These are phyloP conservation scores for Physcomitrium patens DNA, from an alignment of 225 moss, liverwort and hornwort species.

Conservation along the genomic window DNA sequence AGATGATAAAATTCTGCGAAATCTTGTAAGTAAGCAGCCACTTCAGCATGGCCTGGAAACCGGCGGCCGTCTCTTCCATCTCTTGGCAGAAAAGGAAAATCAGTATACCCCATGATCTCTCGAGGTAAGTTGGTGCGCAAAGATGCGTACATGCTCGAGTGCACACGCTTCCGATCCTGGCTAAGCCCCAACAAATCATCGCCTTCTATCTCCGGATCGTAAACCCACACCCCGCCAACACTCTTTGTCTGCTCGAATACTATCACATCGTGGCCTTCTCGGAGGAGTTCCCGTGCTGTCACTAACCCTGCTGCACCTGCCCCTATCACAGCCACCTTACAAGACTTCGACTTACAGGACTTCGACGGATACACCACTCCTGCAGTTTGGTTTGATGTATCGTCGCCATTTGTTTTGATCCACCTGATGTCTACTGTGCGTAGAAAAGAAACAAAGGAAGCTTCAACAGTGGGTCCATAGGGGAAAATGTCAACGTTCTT, in stretches of 20 bases:
- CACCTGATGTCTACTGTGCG: neutral
- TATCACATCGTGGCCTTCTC: conserved; percentile 64
- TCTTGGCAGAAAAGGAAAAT: conserved; percentile 76
- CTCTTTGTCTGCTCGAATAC: conserved; percentile 67
- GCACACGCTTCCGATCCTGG: conserved; percentile 56
- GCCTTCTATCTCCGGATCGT: conserved; percentile 57
- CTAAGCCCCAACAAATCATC: conserved; percentile 63
- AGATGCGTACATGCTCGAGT: conserved; percentile 77
- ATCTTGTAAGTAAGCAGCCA: conserved; percentile 62
- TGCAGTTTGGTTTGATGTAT: neutral
- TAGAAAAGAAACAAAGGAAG: neutral
- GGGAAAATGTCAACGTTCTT: neutral
- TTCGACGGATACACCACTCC: neutral
- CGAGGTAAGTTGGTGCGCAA: conserved; percentile 87
- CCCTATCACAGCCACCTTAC: conserved; percentile 84
- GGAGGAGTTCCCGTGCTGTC: conserved; percentile 74
- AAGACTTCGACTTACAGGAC: conserved; percentile 30
- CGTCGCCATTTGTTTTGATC: conserved; percentile 1
- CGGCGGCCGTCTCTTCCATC: conserved; percentile 63
- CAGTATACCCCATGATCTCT: conserved; percentile 76
- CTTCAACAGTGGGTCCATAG: neutral
- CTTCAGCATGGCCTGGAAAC: conserved; percentile 72
- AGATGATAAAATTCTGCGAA: conserved; percentile 62
- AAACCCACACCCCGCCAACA: conserved; percentile 87
- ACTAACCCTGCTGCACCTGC: conserved; percentile 86